Percentiles rank a stretch among this genome's conserved stretches.
Conservation (phyloP, 2,329 filamentous ascomycete species). For the Camillea tinctor region DNA sequence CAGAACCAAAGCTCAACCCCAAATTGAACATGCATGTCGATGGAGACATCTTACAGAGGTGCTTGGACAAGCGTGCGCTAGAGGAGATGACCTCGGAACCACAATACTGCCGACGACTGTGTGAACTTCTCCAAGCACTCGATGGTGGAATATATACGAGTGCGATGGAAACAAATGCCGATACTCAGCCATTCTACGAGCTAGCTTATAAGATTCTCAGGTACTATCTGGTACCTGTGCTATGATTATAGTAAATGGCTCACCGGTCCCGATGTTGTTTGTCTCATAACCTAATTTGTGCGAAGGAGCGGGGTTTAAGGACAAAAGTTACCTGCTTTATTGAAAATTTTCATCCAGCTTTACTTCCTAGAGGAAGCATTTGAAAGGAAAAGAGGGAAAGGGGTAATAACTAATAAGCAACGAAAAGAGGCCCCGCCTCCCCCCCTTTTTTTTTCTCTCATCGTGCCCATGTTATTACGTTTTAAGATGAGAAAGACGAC, state of each 20-base stretch:
- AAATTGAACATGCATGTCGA: constrained; percentile 61
- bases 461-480: no score
- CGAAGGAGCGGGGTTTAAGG: neutral
- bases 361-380: neutral
- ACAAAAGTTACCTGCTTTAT: neutral
- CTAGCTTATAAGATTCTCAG: constrained; percentile 55
- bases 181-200: constrained; percentile 39
- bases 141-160: constrained; percentile 45
- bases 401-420: neutral
- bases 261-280: neutral
- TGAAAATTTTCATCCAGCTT: neutral
- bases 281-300: neutral
- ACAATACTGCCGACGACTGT: constrained; percentile 15
- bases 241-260: constrained; percentile 34
- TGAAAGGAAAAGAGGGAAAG: neutral
- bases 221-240: constrained; percentile 50
- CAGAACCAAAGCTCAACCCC: constrained; percentile 41
- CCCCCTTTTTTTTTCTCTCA: no score
- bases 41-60: constrained; percentile 61
- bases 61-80: constrained; percentile 47
- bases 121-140: constrained; percentile 48
- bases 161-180: constrained; percentile 27
- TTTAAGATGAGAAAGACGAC: no score
- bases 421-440: neutral
- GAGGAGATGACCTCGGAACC: constrained; percentile 42